Evolutionary conservation across 495 filamentous ascomycete species (phyloP).

Genomic region (Hypoxylon perforatum): DNA sequence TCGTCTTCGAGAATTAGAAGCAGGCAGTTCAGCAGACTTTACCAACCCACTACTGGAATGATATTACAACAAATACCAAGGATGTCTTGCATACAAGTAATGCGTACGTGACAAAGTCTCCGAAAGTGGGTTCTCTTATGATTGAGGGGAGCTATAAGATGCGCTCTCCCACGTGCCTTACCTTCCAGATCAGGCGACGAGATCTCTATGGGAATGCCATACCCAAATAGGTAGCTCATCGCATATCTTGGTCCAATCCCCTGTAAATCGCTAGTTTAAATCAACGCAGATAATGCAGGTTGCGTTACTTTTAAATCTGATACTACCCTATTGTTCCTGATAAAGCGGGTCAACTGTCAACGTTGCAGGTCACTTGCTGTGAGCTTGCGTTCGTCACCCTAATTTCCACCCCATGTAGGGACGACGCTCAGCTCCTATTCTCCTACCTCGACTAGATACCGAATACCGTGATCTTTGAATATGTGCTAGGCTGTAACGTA

Average conservation of each 20-base stretch:
- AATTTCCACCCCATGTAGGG: conserved; percentile 10
- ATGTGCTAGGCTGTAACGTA: conserved; percentile 25
- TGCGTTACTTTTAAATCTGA: conserved; percentile 9
- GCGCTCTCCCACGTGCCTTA: background rate
- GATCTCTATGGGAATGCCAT: background rate
- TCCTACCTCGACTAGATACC: conserved; percentile 1
- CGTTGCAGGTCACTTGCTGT: conserved; percentile 30
- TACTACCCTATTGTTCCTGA: conserved; percentile 32
- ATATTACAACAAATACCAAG: too few species aligned
- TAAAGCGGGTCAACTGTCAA: conserved; percentile 30
- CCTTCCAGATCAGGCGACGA: background rate
- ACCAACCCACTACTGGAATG: too few species aligned
- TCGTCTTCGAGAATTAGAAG: too few species aligned
- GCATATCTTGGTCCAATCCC: background rate
- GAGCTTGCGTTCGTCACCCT: conserved; percentile 11
- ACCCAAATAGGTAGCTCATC: conserved; percentile 32
- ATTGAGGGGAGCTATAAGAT: background rate
- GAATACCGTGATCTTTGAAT: background rate
- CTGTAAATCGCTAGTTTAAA: background rate
- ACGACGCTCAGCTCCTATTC: conserved; percentile 3
- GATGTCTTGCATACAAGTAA: too few species aligned
- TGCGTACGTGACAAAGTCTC: too few species aligned
- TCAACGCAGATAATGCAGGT: conserved; percentile 19
- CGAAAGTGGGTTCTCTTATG: background rate
- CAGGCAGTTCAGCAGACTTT: too few species aligned